Base-by-base conservation (phyloP, 2,329 filamentous ascomycete species). In the Aspergillus luchuensis region DNA sequence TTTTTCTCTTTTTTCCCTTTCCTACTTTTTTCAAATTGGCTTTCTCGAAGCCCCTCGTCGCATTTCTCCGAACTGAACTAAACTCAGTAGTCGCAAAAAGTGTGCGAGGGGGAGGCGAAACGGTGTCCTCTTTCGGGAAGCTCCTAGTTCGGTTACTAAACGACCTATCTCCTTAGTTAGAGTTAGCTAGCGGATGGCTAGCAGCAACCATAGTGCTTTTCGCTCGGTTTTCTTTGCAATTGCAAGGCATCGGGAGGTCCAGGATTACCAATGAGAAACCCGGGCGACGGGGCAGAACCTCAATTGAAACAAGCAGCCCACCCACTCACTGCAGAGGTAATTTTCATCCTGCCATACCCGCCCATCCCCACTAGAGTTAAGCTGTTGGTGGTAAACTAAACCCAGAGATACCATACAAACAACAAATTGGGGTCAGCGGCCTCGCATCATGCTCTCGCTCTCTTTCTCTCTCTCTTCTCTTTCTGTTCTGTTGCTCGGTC, bases 281-380 rank as follows among this genome's bases (percentile, higher is more conserved):
- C 36, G 25, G 21, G 5, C 15, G 33, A 47, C 28, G 47, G 47
- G 8, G 25, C 39, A 50, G 39, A 45, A 57, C 19, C 52, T 21
- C 39, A 57, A 39, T 54, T 30, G 30, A 56, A 57, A 53, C 58
- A 36, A 56, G 48, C 41, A 56, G 28, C 25, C 43, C 54, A 57
- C n/a, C 45, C 33, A 48, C 15, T 39, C 25, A 11, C 25, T 36
- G 25, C 47, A 21, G 7, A 21, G 5, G 63, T 65, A 65, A 65
- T 65, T 65, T 63, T 65, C 58, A 38, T 59, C 47, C 57, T 23
- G 7, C 28, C 28, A 21, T 50, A 45, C 52, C 30, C 15, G 36
- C 47, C 38, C 57, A 47, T 52, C 62, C 59, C 47, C 30, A 60
- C 33, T 56, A 15, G 41, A 59, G 58, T 48, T 54, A 63, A 62